Evolutionary conservation across 2,329 filamentous ascomycete species (phyloP).

Genomic region (Trichoderma afroharzianum): DNA sequence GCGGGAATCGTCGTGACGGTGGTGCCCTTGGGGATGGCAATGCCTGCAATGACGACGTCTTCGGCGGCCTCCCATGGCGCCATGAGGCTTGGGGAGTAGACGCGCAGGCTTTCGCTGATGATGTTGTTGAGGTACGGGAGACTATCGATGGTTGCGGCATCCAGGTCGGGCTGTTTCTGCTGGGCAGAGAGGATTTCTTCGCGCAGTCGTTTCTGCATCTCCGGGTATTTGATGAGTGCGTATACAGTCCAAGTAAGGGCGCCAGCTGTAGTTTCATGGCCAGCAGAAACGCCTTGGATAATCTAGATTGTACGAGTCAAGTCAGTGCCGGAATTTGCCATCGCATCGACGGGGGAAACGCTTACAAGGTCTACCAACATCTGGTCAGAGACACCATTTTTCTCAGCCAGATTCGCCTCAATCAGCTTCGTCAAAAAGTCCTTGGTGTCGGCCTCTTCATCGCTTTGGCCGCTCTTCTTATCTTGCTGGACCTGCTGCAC

Average conservation of each 20-base stretch:
- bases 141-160: slow-evolving; percentile 25
- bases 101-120: slow-evolving; percentile 41
- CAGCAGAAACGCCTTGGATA: slow-evolving; percentile 25
- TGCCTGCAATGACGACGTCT: slow-evolving; percentile 35
- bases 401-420: slow-evolving; percentile 8
- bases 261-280: slow-evolving; percentile 44
- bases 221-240: slow-evolving; percentile 37
- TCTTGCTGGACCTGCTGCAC: neutral
- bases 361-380: slow-evolving; percentile 7
- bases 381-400: neutral
- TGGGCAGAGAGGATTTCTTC: slow-evolving; percentile 32
- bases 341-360: neutral
- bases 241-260: slow-evolving; percentile 42
- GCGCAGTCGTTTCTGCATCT: slow-evolving; percentile 38
- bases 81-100: slow-evolving; percentile 36
- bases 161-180: neutral
- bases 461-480: neutral
- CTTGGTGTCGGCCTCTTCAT: neutral
- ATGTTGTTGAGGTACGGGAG: slow-evolving; percentile 40
- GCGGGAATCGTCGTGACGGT: slow-evolving; percentile 35
- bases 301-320: neutral
- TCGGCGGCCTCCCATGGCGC: slow-evolving; percentile 32
- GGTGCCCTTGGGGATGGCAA: slow-evolving; percentile 37
- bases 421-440: slow-evolving; percentile 11
- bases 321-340: neutral